A percentile compares a stretch with the other conserved stretches of the same genome.
Evolutionary conservation across 371 early-diverging fungal species (phyloP).

Genomic region (Rhizopus microsporus): DNA sequence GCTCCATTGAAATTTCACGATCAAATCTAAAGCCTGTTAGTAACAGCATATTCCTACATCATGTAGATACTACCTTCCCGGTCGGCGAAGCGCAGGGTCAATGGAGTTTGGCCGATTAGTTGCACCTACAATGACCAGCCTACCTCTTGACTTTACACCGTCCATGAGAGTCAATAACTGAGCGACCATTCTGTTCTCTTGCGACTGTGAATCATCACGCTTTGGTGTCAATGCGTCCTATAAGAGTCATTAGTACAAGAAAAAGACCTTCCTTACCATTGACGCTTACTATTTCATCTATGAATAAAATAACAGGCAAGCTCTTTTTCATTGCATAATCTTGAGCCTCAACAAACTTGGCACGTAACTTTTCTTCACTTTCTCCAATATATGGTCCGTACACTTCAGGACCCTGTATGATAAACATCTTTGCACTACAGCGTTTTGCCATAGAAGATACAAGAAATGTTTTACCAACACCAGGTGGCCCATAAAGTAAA

Average conservation of each 20-base stretch:
- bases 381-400: conserved; percentile 93
- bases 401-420: conserved; percentile 88
- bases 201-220: conserved; percentile 75
- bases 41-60: background rate
- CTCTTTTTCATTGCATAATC: conserved; percentile 36
- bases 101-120: conserved; percentile 99
- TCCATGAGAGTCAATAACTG: conserved; percentile 98
- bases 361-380: conserved; percentile 86
- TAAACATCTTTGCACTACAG: conserved; percentile 64
- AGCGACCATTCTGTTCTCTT: conserved; percentile 93
- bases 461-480: conserved; percentile 93
- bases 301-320: conserved; percentile 88
- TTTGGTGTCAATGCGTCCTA: conserved; percentile 94
- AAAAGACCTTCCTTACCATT: background rate
- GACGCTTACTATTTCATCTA: conserved; percentile 93
- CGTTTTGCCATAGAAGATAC: conserved; percentile 68
- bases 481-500: conserved; percentile 92
- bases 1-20: conserved; percentile 87
- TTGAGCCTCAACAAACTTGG: conserved; percentile 82
- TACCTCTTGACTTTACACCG: conserved; percentile 70
- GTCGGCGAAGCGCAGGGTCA: conserved; percentile 97
- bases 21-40: conserved; percentile 70
- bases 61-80: conserved; percentile 76
- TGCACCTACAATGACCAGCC: conserved; percentile 92
- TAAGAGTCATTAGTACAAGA: background rate